These are phyloP conservation scores for Coffea eugenioides DNA, from an alignment of 257 asterid genomes.

Conservation along the genomic window DNA sequence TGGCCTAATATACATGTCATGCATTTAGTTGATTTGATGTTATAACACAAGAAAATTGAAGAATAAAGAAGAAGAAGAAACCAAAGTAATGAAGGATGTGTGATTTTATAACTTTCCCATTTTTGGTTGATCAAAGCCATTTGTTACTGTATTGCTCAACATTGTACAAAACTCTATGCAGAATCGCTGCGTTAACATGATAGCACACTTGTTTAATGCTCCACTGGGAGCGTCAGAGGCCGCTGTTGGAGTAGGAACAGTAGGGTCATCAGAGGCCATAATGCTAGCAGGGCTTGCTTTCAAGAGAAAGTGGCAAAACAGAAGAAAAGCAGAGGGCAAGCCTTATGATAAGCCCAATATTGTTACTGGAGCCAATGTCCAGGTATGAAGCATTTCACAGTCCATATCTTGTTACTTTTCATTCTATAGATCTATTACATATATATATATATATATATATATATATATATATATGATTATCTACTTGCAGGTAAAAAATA, in stretches of 20 bases:
- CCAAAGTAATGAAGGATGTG: no score
- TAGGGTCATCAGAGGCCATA: conserved; percentile 43
- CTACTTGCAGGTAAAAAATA: no score
- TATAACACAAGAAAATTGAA: no score
- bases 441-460: no score
- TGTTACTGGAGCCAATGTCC: conserved; percentile 39
- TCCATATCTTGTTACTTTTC: no score
- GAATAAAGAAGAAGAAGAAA: no score
- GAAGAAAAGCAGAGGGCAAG: conserved; percentile 29
- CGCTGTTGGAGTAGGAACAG: conserved; percentile 37
- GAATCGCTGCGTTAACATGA: conserved; percentile 42
- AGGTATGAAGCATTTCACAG: conserved; percentile 13
- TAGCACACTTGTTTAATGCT: conserved; percentile 36
- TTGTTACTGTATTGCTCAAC: background rate
- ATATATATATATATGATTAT: no score
- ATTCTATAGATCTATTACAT: no score
- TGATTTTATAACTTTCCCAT: no score
- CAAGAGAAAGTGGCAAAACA: conserved; percentile 40
- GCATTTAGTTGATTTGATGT: no score
- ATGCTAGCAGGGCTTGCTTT: conserved; percentile 41
- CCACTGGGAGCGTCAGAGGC: conserved; percentile 28
- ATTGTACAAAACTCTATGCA: conserved; percentile 3
- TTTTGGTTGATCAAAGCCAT: background rate
- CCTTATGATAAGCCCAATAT: conserved; percentile 32
- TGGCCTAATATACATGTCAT: no score